Evolutionary conservation across 805 yeast species (phyloP), one percentile per base, ranked within the genome.

Genomic region (Kluyveromyces dobzhanskii): DNA sequence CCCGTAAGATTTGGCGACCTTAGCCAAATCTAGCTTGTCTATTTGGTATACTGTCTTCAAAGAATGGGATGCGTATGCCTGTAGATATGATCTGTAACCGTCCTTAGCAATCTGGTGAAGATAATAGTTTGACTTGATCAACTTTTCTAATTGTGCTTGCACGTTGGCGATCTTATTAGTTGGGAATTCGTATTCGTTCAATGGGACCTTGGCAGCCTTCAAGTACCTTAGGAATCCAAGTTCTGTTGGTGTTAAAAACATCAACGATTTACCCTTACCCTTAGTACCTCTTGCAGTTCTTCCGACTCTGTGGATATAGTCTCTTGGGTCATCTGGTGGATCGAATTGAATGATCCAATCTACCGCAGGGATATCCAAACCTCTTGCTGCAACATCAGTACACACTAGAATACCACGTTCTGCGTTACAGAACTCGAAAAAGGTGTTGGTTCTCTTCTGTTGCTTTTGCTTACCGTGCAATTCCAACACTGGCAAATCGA

Each of bases 251-350:
- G 90, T 80, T 60, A 92, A 71, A 63, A 92, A 92, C 97, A 92
- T 88, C 45, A 92, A 70, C 8, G 95, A 85, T 64, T 80, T 85
- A 54, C 99, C 99, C 58, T 80, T 80, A 41, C 95, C 97, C 35
- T 75, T 58, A 10, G 82, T 76, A 48, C 94, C 95, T 70, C 98
- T 81, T 27, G 98, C 99, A 19, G 99, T 92, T 71, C 99, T 81
- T 49, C 99, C 99, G 27, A 92, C 98, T 65, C 99, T 79, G 68
- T 92, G 99, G 51, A 92, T 92, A 62, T 92, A 92, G 66, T 92
- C 97, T 67, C 97, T 80, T 65, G 98, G 98, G 67, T 92, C 98
- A 80, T 92, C 98, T 61, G 98, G 98, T 40, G 98, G 98, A 63
- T 92, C 99, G 57, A 86, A 92, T 70, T 92, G 98, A 48, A 92